phyloP scores from a whole-genome alignment of 2,329 filamentous ascomycete species.

The Talaromyces sp. region DNA sequence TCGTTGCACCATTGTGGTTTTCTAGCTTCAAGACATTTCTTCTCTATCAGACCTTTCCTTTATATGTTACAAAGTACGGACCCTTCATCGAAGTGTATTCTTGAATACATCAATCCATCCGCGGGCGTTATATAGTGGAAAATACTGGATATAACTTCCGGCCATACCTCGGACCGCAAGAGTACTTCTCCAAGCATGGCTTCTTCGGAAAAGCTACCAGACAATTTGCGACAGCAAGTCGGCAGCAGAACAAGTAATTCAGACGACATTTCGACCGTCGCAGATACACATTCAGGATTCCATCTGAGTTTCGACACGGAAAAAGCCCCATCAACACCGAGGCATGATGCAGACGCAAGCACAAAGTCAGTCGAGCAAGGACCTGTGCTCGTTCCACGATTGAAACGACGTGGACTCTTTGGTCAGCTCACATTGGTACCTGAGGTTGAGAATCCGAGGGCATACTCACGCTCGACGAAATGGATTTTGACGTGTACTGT shows the following conservation, averaged over 20 bases:
- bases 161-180: too few relatives aligned
- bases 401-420: conserved; percentile 66
- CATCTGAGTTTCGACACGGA: background rate
- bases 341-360: background rate
- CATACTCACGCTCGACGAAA: conserved; percentile 71
- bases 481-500: conserved; percentile 79
- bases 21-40: too few relatives aligned
- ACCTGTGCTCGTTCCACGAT: conserved; percentile 40
- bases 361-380: background rate
- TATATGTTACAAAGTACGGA: too few relatives aligned
- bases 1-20: too few relatives aligned
- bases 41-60: too few relatives aligned
- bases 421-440: conserved; percentile 67
- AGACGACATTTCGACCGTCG: background rate
- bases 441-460: conserved; percentile 71
- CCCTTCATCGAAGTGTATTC: too few relatives aligned
- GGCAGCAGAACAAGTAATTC: background rate
- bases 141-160: too few relatives aligned
- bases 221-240: background rate
- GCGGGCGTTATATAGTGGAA: too few relatives aligned
- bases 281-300: background rate
- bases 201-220: background rate
- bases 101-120: too few relatives aligned
- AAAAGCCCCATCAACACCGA: background rate
- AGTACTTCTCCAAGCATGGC: too few relatives aligned